A percentile compares a stretch with the other conserved stretches of the same genome.
Evolutionary conservation across 768 basidiomycete species (phyloP).

Genomic region (Royoungia palumana): DNA sequence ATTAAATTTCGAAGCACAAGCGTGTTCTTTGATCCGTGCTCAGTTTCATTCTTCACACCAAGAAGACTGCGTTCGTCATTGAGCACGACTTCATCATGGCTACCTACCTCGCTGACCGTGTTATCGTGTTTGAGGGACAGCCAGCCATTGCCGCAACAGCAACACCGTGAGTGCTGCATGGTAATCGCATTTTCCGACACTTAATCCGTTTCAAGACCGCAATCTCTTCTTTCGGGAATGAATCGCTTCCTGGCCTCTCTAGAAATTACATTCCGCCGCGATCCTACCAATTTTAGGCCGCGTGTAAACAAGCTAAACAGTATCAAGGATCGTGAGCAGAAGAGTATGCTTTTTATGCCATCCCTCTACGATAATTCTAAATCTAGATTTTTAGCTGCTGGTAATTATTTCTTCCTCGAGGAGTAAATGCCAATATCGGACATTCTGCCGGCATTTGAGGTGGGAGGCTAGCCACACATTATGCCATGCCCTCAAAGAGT

Average conservation of each 20-base stretch:
- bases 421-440: conserved; percentile 40
- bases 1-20: background rate
- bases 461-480: conserved; percentile 9
- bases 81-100: conserved; percentile 99
- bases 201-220: conserved; percentile 55
- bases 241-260: conserved; percentile 94
- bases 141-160: conserved; percentile 89
- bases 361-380: conserved; percentile 6
- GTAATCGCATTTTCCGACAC: background rate
- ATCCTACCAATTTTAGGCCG: conserved; percentile 91
- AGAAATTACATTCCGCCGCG: conserved; percentile 97
- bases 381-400: conserved; percentile 47
- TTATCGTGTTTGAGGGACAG: conserved; percentile 86
- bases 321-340: conserved; percentile 87
- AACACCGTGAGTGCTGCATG: conserved; percentile 59
- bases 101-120: conserved; percentile 96
- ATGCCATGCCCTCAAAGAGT: background rate
- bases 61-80: conserved; percentile 98
- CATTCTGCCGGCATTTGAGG: background rate
- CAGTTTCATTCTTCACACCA: conserved; percentile 91
- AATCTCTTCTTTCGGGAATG: conserved; percentile 94
- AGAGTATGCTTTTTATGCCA: conserved; percentile 44
- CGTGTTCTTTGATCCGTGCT: background rate
- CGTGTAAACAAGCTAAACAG: conserved; percentile 84
- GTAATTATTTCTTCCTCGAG: conserved; percentile 93